These are phyloP conservation scores for Dryas integrifolia DNA, from an alignment of 331 rosid genomes.

Conservation along the genomic window DNA sequence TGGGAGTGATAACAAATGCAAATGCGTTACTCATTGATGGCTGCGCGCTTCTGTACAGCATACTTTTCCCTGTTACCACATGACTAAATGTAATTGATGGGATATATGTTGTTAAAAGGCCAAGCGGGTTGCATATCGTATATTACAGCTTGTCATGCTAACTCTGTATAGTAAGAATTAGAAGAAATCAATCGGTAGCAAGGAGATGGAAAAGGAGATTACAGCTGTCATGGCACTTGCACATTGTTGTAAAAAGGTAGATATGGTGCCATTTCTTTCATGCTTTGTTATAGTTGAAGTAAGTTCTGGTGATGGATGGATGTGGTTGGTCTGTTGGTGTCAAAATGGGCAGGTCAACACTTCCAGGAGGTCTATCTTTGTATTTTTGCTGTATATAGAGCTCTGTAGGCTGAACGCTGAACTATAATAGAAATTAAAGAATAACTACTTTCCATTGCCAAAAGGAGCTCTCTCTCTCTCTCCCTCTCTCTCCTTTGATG, in stretches of 20 bases:
- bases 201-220: conserved; percentile 22
- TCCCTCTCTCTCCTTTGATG: neutral
- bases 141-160: conserved; percentile 22
- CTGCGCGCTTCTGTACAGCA: conserved; percentile 33
- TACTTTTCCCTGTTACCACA: conserved; percentile 19
- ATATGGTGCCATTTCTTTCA: conserved; percentile 11
- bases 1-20: conserved; percentile 57
- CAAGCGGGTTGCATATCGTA: conserved; percentile 16
- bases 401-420: conserved; percentile 3
- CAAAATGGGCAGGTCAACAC: conserved; percentile 4
- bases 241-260: conserved; percentile 33
- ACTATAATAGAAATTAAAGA: neutral
- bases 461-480: neutral
- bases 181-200: conserved; percentile 11
- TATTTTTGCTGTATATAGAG: neutral
- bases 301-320: neutral
- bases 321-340: neutral
- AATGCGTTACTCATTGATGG: conserved; percentile 13
- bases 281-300: conserved; percentile 7
- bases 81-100: conserved; percentile 29
- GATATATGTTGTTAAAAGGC: conserved; percentile 20
- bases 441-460: conserved; percentile 7
- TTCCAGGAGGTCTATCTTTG: conserved; percentile 1
- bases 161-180: conserved; percentile 28
- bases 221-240: conserved; percentile 25